Base-by-base conservation (phyloP, 768 basidiomycete species). In the Pseudohyphozyma bogoriensis region DNA sequence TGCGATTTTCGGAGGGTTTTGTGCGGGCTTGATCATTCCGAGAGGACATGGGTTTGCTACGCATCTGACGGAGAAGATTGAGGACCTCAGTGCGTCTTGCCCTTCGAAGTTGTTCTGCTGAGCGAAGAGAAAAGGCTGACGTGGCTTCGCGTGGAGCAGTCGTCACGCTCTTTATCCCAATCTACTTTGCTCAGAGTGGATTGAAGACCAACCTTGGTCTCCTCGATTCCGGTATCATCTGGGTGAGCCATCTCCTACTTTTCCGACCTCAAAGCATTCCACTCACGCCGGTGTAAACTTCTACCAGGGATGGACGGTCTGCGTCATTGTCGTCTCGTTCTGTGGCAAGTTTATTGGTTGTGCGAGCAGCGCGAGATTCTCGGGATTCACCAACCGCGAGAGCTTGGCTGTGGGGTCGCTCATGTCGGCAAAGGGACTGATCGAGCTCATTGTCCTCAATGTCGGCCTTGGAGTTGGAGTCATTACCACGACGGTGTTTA, bases 111-210 rank as follows among this genome's bases (percentile, higher is more conserved):
- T 8, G 22, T n/a, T 11, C 11, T 11, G 12, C 15, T 47, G 12
- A 24, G 11, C 46, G 12, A 47, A 13, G 28, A 47, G 13, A 47
- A 10, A n/a, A n/a, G n/a, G n/a, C n/a, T n/a, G n/a, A n/a, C n/a
- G n/a, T n/a, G n/a, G n/a, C n/a, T n/a, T n/a, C n/a, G n/a, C n/a
- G n/a, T 47, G 20, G 20, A 18, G 39, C 24, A 22, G 62, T 68
- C 44, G 39, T 58, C 24, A 61, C 60, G 40, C 59, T 69, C 56
- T 62, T 71, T 40, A 51, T 71, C 26, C 70, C 70, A 8, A 62
- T 71, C 35, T 97, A 96, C 76, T 97, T 97, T 69, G 88, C 91
- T 0, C 77, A 91, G 5, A 92, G 89, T 0, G 89, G 89, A 36
- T 73, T 95, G 55, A 78, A 75, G 9, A 95, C 90, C 28, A 83